A percentile compares a stretch with the other conserved stretches of the same genome.
Evolutionary conservation across 805 yeast species (phyloP).

Genomic region (Lipomyces orientalis): DNA sequence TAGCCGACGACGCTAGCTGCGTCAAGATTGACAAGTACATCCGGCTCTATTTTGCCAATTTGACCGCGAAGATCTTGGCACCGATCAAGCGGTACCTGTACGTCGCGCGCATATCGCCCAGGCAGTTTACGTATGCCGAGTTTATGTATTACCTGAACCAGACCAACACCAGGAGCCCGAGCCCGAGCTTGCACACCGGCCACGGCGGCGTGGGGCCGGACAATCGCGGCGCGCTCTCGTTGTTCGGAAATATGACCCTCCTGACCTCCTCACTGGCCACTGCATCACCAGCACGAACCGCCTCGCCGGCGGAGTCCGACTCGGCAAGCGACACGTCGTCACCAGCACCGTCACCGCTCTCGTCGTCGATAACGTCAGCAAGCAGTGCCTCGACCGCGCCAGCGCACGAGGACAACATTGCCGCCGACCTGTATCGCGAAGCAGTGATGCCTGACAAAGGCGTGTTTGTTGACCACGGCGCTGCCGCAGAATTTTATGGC

Average conservation of each 20-base stretch:
- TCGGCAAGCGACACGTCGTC: not conserved
- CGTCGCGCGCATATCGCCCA: conserved; percentile 30
- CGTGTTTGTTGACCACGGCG: conserved; percentile 18
- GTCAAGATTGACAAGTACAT: conserved; percentile 21
- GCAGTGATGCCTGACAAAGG: conserved; percentile 30
- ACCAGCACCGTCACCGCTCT: not conserved
- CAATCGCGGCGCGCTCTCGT: not conserved
- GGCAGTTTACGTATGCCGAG: conserved; percentile 28
- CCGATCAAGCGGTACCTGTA: conserved; percentile 31
- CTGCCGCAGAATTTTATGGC: conserved; percentile 25
- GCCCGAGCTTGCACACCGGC: not conserved
- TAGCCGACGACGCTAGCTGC: conserved; percentile 11
- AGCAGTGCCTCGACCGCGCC: not conserved
- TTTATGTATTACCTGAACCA: conserved; percentile 26
- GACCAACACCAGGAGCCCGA: not conserved
- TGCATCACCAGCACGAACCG: not conserved
- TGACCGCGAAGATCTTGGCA: conserved; percentile 33
- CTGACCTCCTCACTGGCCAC: not conserved
- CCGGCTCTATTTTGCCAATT: conserved; percentile 33
- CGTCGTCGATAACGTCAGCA: not conserved
- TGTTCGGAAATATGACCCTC: not conserved
- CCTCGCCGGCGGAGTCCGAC: not conserved
- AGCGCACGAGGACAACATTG: not conserved
- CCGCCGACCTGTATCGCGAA: conserved; percentile 18
- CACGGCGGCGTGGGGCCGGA: not conserved